Percentiles rank a stretch among this genome's conserved stretches.
Evolutionary conservation across 192 early-diverging fungal species (phyloP).

Genomic region (Martensiomyces pterosporus): DNA sequence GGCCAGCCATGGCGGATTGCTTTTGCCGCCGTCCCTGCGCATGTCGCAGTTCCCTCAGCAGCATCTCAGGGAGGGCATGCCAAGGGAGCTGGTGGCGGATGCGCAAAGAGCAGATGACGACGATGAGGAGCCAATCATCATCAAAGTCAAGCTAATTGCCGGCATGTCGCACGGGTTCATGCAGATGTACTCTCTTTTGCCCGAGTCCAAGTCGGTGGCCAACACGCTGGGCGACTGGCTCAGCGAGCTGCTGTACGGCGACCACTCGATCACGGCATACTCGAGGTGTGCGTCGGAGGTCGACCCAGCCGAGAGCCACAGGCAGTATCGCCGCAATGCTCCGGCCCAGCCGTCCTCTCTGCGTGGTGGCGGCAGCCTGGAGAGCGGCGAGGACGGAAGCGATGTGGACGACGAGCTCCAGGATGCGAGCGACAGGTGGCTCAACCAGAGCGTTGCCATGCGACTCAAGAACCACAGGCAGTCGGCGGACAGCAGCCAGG

Average conservation of each 20-base stretch:
- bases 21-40: constrained; percentile 14
- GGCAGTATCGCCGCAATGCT: too few species aligned
- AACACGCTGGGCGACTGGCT: constrained; percentile 36
- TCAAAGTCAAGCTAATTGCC: constrained; percentile 46
- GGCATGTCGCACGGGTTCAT: constrained; percentile 51
- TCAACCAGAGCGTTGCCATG: too few species aligned
- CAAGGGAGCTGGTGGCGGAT: not conserved
- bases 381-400: too few species aligned
- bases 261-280: constrained; percentile 11
- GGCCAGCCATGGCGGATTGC: not conserved
- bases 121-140: constrained; percentile 1
- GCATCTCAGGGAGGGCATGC: too few species aligned
- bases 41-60: constrained; percentile 25
- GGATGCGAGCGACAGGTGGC: too few species aligned
- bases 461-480: too few species aligned
- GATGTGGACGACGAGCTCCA: too few species aligned
- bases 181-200: constrained; percentile 49
- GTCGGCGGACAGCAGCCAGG: too few species aligned
- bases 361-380: too few species aligned
- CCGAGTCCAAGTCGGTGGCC: constrained; percentile 35
- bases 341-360: too few species aligned
- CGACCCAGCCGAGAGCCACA: too few species aligned
- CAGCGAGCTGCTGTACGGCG: constrained; percentile 25
- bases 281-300: constrained; percentile 29
- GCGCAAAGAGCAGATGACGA: not conserved